Evolutionary conservation across 2,329 filamentous ascomycete species (phyloP).

Genomic region (Pestalotiopsis sp.): DNA sequence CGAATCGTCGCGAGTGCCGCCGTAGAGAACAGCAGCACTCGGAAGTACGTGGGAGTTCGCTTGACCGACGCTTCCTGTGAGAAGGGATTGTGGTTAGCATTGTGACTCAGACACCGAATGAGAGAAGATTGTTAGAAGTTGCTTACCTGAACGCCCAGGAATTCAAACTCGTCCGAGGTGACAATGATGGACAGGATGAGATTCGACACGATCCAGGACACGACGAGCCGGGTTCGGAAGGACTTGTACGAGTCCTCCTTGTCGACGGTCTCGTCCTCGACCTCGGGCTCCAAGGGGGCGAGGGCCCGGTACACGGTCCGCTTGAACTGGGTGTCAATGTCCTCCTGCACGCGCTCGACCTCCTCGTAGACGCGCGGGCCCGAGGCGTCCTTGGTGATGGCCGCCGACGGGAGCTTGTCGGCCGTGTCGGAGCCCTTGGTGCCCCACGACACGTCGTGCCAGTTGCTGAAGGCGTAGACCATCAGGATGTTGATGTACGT

Average conservation of each 20-base stretch:
- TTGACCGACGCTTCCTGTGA: slow-evolving; percentile 63
- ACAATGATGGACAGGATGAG: slow-evolving; percentile 81
- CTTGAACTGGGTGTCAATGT: slow-evolving; percentile 98
- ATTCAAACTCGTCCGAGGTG: slow-evolving; percentile 81
- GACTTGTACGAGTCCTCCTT: slow-evolving; percentile 98
- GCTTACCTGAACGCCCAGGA: slow-evolving; percentile 83
- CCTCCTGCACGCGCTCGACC: slow-evolving; percentile 93
- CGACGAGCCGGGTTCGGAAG: slow-evolving; percentile 94
- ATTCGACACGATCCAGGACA: slow-evolving; percentile 97
- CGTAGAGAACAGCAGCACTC: slow-evolving; percentile 85
- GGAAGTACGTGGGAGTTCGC: slow-evolving; percentile 90
- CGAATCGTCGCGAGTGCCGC: slow-evolving; percentile 80
- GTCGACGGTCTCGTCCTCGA: slow-evolving; percentile 80
- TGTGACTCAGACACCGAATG: too few species aligned
- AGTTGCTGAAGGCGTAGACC: slow-evolving; percentile 99
- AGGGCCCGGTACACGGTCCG: slow-evolving; percentile 92
- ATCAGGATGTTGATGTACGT: slow-evolving; percentile 99
- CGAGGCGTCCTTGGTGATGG: slow-evolving; percentile 82
- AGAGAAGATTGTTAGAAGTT: slow-evolving; percentile 26
- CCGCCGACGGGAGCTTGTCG: slow-evolving; percentile 86
- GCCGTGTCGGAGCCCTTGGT: slow-evolving; percentile 98
- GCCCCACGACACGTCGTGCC: slow-evolving; percentile 99
- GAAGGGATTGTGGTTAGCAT: slow-evolving; percentile 26
- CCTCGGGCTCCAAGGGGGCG: slow-evolving; percentile 74
- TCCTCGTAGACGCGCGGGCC: slow-evolving; percentile 94